Evolutionary conservation across 495 filamentous ascomycete genomes (phyloP).

Genomic region (Oidiodendron maius): DNA sequence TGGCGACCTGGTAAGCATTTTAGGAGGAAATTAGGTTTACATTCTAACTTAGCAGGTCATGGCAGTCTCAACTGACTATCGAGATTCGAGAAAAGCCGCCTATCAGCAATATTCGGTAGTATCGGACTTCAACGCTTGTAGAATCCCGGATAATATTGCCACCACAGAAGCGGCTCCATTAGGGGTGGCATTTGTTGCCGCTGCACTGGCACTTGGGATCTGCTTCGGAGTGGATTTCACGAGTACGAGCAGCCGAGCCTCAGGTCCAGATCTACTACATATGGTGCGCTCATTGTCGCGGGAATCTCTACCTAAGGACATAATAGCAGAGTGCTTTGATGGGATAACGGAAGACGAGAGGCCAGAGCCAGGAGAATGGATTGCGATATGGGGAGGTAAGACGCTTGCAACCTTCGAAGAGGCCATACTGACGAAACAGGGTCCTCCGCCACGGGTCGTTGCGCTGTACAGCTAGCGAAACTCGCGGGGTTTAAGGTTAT

Average conservation of each 20-base stretch:
- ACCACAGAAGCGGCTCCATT: slow-evolving; percentile 50
- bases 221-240: slow-evolving; percentile 57
- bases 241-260: slow-evolving; percentile 17
- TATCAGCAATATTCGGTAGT: slow-evolving; percentile 65
- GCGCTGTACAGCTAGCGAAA: slow-evolving; percentile 55
- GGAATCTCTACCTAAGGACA: slow-evolving; percentile 42
- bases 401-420: neutral
- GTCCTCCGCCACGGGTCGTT: slow-evolving; percentile 55
- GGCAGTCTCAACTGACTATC: slow-evolving; percentile 64
- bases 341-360: slow-evolving; percentile 35
- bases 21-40: neutral
- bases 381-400: slow-evolving; percentile 65
- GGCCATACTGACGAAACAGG: slow-evolving; percentile 27
- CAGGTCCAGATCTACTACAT: slow-evolving; percentile 48
- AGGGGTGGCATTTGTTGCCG: slow-evolving; percentile 59
- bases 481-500: slow-evolving; percentile 52
- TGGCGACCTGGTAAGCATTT: slow-evolving; percentile 42
- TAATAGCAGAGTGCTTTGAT: slow-evolving; percentile 47
- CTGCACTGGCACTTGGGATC: slow-evolving; percentile 51
- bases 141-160: slow-evolving; percentile 41
- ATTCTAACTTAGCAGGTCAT: slow-evolving; percentile 33
- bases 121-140: slow-evolving; percentile 56
- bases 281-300: slow-evolving; percentile 33
- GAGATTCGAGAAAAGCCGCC: slow-evolving; percentile 60
- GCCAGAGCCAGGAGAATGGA: slow-evolving; percentile 50